Evolutionary conservation across 2,329 filamentous ascomycete genomes (phyloP), one percentile per base, ranked within the genome.

Genomic region (Hirsutella minnesotensis): DNA sequence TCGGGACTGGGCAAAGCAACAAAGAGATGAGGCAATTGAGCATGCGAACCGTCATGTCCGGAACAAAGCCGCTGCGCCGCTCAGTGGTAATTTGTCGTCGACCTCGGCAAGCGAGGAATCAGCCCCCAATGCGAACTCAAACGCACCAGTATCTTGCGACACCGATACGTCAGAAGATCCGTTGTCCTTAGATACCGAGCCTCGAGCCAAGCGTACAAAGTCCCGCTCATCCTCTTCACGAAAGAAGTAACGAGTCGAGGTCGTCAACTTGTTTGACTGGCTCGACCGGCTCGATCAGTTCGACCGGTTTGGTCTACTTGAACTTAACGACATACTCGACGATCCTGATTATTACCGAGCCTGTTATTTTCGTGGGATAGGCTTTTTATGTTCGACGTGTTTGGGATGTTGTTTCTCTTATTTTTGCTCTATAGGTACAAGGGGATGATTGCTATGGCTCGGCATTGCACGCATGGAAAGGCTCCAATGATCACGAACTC

Each of bases 1-100:
- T 1, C 7, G 35, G 34, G 40, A 42, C 35, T 38, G 40, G 40
- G 40, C 40, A 42, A 30, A 38, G 40, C 10, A 31, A 30, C 33
- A 42, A 15, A 27, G 41, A 42, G 35, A 42, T 16, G n/a, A 13
- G 8, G 41, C 41, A 9, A 42, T 40, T 8, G 8, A 5, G n/a
- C 31, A 34, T 13, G 31, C 31, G 10, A 34, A 34, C 31, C 13
- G 31, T 15, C 13, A 7, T 3, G 27, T 15, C 15, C 9, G 9
- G 9, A 9, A 30, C 9, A 15, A 15, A n/a, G n/a, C 31, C n/a
- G 31, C 31, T n/a, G n/a, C n/a, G n/a, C n/a, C n/a, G 13, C 31
- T 16, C 13, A 7, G 2, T 15, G 13, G 31, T 7, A 15, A 3
- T 3, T 34, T 16, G n/a, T 9, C 31, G 31, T 15, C n/a, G 31